phyloP scores from a whole-genome alignment of 257 asterid genomes.

The Solanum acaule region DNA sequence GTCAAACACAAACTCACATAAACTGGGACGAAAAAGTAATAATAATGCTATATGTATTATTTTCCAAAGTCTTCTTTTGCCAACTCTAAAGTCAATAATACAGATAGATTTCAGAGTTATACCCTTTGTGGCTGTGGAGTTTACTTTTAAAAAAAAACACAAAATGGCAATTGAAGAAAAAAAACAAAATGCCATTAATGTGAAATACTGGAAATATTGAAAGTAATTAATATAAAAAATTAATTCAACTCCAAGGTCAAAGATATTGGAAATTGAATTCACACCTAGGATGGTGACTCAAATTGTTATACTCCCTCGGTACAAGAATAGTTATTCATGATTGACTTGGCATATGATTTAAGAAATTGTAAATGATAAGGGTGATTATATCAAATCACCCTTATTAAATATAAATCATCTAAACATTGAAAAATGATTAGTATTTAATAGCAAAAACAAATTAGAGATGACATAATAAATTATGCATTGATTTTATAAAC shows the following conservation, averaged over 20 bases:
- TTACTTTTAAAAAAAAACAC: background rate
- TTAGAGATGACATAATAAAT: fast-evolving
- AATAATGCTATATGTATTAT: background rate
- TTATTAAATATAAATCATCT: too few relatives aligned
- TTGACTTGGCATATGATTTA: background rate
- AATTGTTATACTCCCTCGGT: background rate
- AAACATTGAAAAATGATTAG: too few relatives aligned
- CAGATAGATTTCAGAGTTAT: background rate
- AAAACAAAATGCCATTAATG: background rate
- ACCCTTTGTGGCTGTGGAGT: background rate
- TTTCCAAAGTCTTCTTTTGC: background rate
- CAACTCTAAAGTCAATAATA: background rate
- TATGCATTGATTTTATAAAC: too few relatives aligned
- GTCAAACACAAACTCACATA: too few relatives aligned
- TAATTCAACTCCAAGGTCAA: background rate
- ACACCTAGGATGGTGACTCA: background rate
- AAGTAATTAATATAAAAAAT: background rate
- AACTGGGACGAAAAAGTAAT: background rate
- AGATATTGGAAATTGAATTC: background rate
- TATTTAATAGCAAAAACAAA: too few relatives aligned
- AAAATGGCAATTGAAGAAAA: background rate
- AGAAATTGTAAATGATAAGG: fast-evolving
- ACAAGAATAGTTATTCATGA: fast-evolving
- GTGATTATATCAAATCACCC: too few relatives aligned
- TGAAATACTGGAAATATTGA: background rate